Percentiles rank a stretch among this genome's conserved stretches.
Conservation (phyloP, 2,329 filamentous ascomycete species). For the Fusarium sp. region DNA sequence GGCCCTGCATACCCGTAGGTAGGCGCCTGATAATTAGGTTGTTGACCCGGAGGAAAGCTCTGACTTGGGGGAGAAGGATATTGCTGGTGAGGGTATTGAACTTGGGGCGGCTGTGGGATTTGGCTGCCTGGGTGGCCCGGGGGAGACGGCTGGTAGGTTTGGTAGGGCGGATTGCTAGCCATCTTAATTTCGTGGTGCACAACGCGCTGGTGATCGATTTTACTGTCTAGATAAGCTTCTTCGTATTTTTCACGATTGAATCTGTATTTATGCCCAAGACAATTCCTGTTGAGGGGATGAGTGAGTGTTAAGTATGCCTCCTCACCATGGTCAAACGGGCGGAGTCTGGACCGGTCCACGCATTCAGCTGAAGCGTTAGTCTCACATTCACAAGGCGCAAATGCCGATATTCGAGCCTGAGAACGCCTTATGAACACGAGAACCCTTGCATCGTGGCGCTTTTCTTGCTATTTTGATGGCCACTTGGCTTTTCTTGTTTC, state of each 20-base stretch:
- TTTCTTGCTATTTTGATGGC: conserved; percentile 10
- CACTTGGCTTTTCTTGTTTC: conserved; percentile 24
- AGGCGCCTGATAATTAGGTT: conserved; percentile 7
- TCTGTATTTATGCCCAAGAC: background rate
- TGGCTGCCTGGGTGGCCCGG: conserved; percentile 6
- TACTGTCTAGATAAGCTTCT: too few species aligned
- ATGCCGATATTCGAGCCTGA: conserved; percentile 2
- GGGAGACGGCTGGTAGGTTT: conserved; percentile 4
- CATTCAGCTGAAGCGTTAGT: conserved; percentile 43
- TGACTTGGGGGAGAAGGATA: background rate
- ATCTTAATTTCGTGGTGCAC: conserved; percentile 2
- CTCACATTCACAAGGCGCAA: conserved; percentile 36
- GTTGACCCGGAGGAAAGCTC: background rate
- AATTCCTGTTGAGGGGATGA: background rate
- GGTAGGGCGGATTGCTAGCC: background rate
- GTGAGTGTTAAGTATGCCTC: conserved; percentile 15
- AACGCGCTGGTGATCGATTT: background rate
- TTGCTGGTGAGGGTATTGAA: background rate
- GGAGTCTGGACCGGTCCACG: conserved; percentile 38
- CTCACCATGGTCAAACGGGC: background rate
- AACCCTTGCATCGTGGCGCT: background rate
- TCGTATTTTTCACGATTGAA: background rate
- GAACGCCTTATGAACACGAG: conserved; percentile 17
- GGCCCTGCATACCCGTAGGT: conserved; percentile 25
- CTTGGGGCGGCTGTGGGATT: background rate